phyloP scores from a whole-genome alignment of 2,329 filamentous ascomycete genomes.

The Sporothrix brasiliensis region DNA sequence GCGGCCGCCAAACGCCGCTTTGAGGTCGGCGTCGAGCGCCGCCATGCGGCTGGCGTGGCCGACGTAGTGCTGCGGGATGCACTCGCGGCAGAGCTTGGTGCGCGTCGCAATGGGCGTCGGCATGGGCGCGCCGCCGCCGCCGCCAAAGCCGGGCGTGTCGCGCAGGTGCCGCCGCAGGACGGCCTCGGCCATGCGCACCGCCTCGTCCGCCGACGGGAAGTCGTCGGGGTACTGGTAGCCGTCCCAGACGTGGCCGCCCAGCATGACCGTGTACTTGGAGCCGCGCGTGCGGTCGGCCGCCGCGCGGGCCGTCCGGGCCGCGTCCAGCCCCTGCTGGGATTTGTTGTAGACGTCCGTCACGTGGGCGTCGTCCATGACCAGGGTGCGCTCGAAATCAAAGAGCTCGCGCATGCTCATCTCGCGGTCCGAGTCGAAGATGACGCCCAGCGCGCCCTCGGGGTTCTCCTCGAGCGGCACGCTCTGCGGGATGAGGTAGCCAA shows the following conservation, averaged over 20 bases:
- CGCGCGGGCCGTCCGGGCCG: background rate
- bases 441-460: conserved; percentile 63
- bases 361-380: background rate
- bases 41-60: conserved; percentile 70
- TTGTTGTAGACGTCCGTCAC: background rate
- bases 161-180: conserved; percentile 72
- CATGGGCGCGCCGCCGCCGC: conserved; percentile 38
- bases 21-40: conserved; percentile 58
- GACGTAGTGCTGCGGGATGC: conserved; percentile 88
- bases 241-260: conserved; percentile 93
- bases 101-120: conserved; percentile 55
- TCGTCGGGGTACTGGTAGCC: conserved; percentile 44
- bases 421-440: conserved; percentile 84
- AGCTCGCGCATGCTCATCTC: conserved; percentile 45
- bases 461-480: conserved; percentile 47
- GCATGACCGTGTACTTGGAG: conserved; percentile 90
- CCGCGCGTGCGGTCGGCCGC: conserved; percentile 28
- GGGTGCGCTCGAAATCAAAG: conserved; percentile 50
- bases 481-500: conserved; percentile 89
- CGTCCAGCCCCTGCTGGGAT: background rate
- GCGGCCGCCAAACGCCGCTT: conserved; percentile 59
- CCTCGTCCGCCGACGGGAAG: conserved; percentile 67
- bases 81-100: conserved; percentile 64
- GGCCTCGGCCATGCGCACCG: conserved; percentile 67
- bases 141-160: background rate